Percentiles rank a stretch among this genome's conserved stretches.
phyloP scores from a whole-genome alignment of 108 stramenopile genomes.

The Discostella pseudostelligera region DNA sequence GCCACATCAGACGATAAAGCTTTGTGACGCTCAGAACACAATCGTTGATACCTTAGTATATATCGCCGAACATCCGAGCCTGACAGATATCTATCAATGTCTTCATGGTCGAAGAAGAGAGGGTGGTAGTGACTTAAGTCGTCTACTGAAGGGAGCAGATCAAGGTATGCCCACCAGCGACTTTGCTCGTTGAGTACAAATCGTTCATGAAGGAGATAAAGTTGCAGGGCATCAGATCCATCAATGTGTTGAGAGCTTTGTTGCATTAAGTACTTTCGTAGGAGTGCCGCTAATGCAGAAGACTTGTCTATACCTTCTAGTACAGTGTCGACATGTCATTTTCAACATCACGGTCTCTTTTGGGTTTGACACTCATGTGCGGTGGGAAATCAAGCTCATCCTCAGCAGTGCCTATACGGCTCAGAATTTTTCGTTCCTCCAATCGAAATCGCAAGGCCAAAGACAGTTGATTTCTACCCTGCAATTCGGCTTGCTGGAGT shows the following conservation, averaged over 20 bases:
- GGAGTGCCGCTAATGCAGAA: conserved; percentile 9
- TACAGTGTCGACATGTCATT: conserved; percentile 42
- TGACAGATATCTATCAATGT: conserved; percentile 36
- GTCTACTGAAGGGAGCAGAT: conserved; percentile 53
- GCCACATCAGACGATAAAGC: conserved; percentile 40
- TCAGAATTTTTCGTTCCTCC: conserved; percentile 48
- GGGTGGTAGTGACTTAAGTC: conserved; percentile 43
- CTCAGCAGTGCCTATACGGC: conserved; percentile 9
- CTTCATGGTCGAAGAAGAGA: conserved; percentile 41
- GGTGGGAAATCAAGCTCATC: neutral
- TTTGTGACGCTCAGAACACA: conserved; percentile 19
- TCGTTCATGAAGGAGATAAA: conserved; percentile 64
- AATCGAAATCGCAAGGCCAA: conserved; percentile 53
- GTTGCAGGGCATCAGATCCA: conserved; percentile 55
- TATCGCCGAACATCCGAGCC: conserved; percentile 43
- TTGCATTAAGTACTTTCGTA: conserved; percentile 16
- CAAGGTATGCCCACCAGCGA: conserved; percentile 72
- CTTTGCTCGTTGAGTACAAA: conserved; percentile 50
- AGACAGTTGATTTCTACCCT: conserved; percentile 12
- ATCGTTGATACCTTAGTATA: conserved; percentile 25
- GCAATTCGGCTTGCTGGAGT: conserved; percentile 15
- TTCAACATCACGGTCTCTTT: too few relatives aligned
- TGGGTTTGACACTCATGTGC: neutral
- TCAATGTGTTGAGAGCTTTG: conserved; percentile 29
- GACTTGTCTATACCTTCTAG: conserved; percentile 13